Base-by-base conservation (phyloP, 2,329 filamentous ascomycete species). In the Calonectria pauciramosa region DNA sequence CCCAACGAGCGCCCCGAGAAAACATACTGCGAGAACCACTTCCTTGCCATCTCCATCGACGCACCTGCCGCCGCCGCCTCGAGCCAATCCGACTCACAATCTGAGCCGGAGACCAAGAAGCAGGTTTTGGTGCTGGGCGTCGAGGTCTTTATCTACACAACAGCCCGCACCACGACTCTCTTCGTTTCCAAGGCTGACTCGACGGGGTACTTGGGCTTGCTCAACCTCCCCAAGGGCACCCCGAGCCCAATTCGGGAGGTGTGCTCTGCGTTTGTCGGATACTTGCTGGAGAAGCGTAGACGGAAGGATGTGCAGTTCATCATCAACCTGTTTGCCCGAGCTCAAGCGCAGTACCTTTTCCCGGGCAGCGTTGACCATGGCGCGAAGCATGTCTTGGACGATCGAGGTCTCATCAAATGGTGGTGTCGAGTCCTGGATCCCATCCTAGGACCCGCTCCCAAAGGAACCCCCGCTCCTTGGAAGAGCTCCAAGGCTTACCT, bases 181-280 rank as follows among this genome's bases (percentile, higher is more conserved):
- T 99, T 99, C 83, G 94, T 99, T 30, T 96, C 96, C 76, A 99
- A 99, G 85, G 97, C 97, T 64, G 97, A 99, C 86, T 98, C 97
- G 13, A 98, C 96, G 0, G 97, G 97, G 30, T 97, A 95, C 82
- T 87, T 98, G 13, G 88, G 93, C 78, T 88, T 94, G 2, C 87
- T 96, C 44, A 86, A 90, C 23, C 87, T 94, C 0, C 90, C 93
- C 20, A 90, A 87, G 78, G 89, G 90, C n/a, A 88, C 89, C 0
- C 88, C 91, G 0, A 97, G 95, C 4, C 95, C 95, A 0, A 90
- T 98, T 65, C 92, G 94, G 76, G 89, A 92, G 38, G 90, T 97
- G 56, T 94, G 93, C 63, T 91, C 92, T 7, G 91, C 92, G 0
- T 98, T 99, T 78, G 84, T 99, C 28, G 88, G 91, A 14, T 94